phyloP scores from a whole-genome alignment of 371 early-diverging fungal species.

The Circinella minor region DNA sequence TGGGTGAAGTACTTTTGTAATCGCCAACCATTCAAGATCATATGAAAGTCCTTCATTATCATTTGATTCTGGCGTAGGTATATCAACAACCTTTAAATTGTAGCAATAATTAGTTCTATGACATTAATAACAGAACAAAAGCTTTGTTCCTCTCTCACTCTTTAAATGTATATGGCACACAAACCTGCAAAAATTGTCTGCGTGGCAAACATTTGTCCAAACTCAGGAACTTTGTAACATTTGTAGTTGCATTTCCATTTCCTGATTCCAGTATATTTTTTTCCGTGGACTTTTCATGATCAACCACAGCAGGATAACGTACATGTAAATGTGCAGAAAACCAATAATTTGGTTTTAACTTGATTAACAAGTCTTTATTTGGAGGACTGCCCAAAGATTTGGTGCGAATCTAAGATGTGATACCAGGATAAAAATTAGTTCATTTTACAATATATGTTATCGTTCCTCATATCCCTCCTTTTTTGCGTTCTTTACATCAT shows the following conservation, averaged over 20 bases:
- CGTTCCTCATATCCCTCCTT: background rate
- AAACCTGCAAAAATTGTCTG: constrained; percentile 67
- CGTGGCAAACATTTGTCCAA: constrained; percentile 73
- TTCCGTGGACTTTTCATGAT: constrained; percentile 34
- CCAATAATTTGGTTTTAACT: constrained; percentile 87
- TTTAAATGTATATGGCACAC: background rate
- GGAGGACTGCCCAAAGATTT: constrained; percentile 81
- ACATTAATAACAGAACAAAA: no score
- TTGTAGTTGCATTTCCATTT: constrained; percentile 10
- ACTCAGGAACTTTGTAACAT: constrained; percentile 62
- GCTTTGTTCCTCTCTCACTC: no score
- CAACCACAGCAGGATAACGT: constrained; percentile 78
- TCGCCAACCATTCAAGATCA: constrained; percentile 89
- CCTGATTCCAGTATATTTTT: constrained; percentile 1
- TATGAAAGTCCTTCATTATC: constrained; percentile 53
- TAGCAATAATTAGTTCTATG: background rate
- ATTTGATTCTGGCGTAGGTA: constrained; percentile 44
- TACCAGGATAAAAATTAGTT: no score
- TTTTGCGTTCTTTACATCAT: constrained; percentile 62
- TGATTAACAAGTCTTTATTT: constrained; percentile 67
- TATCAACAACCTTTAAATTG: constrained; percentile 58
- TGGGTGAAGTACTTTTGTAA: constrained; percentile 65
- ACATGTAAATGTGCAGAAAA: constrained; percentile 95
- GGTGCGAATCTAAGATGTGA: constrained; percentile 49
- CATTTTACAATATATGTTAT: no score